Evolutionary conservation across 1,284 basidiomycete genomes (phyloP), one percentile per base, ranked within the genome.

Genomic region (Naganishia sp.): DNA sequence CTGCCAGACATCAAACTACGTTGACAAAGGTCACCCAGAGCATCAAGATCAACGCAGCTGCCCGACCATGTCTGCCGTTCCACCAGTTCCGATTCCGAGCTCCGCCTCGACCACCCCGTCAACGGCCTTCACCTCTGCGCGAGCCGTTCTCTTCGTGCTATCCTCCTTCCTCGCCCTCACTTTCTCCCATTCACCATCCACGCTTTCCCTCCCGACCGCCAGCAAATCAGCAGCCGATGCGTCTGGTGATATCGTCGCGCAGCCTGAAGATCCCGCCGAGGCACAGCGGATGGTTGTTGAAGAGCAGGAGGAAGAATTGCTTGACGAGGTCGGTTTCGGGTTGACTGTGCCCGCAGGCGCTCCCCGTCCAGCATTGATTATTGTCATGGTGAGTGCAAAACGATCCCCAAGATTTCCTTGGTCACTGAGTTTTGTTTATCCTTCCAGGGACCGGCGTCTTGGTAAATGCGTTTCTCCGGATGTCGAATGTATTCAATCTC

Each of bases 341-440:
- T 70, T 76, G 28, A 73, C 73, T 18, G 72, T 76, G 6, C 76
- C 76, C 2, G 6, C 56, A 2, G 69, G 71, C 9, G 68, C 68
- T 41, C 74, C 76, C 2, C 70, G 76, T 58, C 79, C 79, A 0
- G 72, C 78, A 1, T 71, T 80, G 65, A 76, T 80, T 52, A 71
- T 80, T n/a, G 79, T 78, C 53, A 80, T 80, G 79, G 78, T 77
- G 58, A 65, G 77, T 72, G 7, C 35, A 3, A 6, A 39, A 9
- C 35, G 13, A 2, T 39, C 7, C 13, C 7, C 7, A 39, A 6
- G 4, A 9, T 39, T 9, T 1, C 2, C 13, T 10, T 6, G 9
- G 2, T n/a, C 28, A 18, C 43, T 50, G 18, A 49, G 4, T 31
- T 5, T 25, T 41, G 15, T n/a, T 13, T 23, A n/a, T 10, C 2